These are phyloP conservation scores for Gaeumannomyces tritici DNA, from an alignment of 2,329 filamentous ascomycete species.

Conservation along the genomic window DNA sequence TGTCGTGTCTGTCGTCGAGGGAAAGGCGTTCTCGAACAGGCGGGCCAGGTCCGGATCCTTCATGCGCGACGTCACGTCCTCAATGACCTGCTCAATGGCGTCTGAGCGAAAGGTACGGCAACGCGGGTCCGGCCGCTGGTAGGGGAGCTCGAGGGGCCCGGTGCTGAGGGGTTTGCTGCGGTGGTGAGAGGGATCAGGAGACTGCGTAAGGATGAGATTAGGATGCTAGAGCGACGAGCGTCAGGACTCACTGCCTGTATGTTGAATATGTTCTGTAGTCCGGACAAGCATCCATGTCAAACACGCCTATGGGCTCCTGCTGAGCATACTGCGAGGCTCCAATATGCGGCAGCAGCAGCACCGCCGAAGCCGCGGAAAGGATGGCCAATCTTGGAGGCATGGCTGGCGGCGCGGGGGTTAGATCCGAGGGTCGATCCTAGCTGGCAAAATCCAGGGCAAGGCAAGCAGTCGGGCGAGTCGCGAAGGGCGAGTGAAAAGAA, in stretches of 20 bases:
- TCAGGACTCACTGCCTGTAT: conserved; percentile 42
- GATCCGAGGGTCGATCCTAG: background rate
- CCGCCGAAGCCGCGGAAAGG: background rate
- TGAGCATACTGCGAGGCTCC: conserved; percentile 7
- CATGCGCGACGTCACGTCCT: conserved; percentile 70
- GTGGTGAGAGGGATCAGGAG: background rate
- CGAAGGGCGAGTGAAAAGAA: background rate
- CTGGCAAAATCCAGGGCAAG: too few species aligned
- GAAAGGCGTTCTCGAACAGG: conserved; percentile 91
- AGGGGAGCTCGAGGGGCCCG: conserved; percentile 72
- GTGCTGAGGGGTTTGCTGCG: conserved; percentile 66
- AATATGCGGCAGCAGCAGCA: conserved; percentile 2
- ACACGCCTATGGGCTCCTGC: conserved; percentile 19
- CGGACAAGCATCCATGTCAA: conserved; percentile 42
- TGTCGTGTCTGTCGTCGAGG: conserved; percentile 84
- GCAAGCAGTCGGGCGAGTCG: background rate
- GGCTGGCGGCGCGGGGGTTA: background rate
- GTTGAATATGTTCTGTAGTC: conserved; percentile 54
- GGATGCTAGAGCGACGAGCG: background rate
- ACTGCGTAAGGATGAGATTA: background rate
- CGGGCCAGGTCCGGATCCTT: conserved; percentile 80
- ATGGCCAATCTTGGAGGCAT: background rate
- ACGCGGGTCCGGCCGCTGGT: conserved; percentile 67
- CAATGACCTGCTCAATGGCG: conserved; percentile 79
- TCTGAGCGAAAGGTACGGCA: conserved; percentile 88